Conservation (phyloP, 2,329 filamentous ascomycete genomes). For the Botrytis tulipae region DNA sequence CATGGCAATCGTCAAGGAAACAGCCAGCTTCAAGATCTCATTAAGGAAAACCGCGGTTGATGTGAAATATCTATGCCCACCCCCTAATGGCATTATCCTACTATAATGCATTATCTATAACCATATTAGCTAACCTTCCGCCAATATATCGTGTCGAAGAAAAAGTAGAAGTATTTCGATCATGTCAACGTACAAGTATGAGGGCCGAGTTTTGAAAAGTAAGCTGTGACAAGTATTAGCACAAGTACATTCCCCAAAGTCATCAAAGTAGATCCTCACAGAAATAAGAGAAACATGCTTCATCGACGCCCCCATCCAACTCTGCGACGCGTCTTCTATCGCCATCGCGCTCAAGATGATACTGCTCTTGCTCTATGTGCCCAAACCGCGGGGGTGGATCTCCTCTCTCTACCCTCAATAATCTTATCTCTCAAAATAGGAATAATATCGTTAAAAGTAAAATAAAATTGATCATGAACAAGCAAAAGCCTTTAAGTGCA, state of each 20-base stretch:
- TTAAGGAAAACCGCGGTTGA: constrained; percentile 93
- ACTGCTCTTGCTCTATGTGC: background rate
- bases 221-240: constrained; percentile 52
- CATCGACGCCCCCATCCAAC: constrained; percentile 57
- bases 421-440: background rate
- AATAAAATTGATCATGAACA: constrained; percentile 2
- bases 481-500: constrained; percentile 15
- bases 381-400: background rate
- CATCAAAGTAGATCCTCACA: constrained; percentile 45
- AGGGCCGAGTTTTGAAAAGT: constrained; percentile 78
- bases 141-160: background rate
- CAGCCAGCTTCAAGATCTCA: constrained; percentile 84
- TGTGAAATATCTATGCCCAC: constrained; percentile 85
- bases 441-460: background rate
- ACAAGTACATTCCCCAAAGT: constrained; percentile 30
- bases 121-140: background rate
- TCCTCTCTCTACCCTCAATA: constrained; percentile 9
- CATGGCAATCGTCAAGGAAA: constrained; percentile 82
- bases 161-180: background rate
- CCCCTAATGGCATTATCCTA: constrained; percentile 80
- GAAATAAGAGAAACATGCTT: constrained; percentile 67
- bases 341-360: constrained; percentile 8
- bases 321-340: constrained; percentile 25
- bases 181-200: constrained; percentile 57
- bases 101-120: constrained; percentile 88